These are phyloP conservation scores for Cyclaneusma minus DNA, from an alignment of 2,329 filamentous ascomycete genomes.

Conservation along the genomic window DNA sequence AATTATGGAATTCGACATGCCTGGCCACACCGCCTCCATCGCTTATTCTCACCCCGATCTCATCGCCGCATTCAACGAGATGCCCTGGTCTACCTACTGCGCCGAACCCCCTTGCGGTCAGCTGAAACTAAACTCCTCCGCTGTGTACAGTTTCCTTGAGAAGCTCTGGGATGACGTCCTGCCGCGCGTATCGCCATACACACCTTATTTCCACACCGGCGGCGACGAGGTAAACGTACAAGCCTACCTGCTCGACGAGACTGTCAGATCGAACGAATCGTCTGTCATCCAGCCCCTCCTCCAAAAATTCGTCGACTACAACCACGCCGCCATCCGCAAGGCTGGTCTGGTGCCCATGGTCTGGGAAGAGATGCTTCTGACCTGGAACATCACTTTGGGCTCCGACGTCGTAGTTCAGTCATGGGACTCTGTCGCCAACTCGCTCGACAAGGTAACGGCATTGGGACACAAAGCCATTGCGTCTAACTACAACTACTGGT, in stretches of 20 bases:
- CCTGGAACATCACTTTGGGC: slow-evolving; percentile 63
- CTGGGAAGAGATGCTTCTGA: slow-evolving; percentile 75
- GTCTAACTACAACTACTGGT: slow-evolving; percentile 68
- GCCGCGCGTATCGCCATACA: slow-evolving; percentile 53
- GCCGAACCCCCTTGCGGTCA: slow-evolving; percentile 50
- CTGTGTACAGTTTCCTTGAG: slow-evolving; percentile 56
- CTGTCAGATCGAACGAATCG: slow-evolving; percentile 49
- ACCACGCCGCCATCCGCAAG: slow-evolving; percentile 47
- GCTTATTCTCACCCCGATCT: slow-evolving; percentile 53
- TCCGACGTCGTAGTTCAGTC: slow-evolving; percentile 62
- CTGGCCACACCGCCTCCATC: slow-evolving; percentile 60
- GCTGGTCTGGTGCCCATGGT: slow-evolving; percentile 58
- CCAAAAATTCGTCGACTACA: slow-evolving; percentile 59
- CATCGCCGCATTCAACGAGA: slow-evolving; percentile 45
- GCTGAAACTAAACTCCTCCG: slow-evolving; percentile 59
- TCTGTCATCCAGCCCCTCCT: slow-evolving; percentile 57
- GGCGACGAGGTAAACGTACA: slow-evolving; percentile 77
- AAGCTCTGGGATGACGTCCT: slow-evolving; percentile 62
- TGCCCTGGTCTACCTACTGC: slow-evolving; percentile 43
- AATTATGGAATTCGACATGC: slow-evolving; percentile 67
- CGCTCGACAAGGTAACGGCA: slow-evolving; percentile 42
- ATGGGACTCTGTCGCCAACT: slow-evolving; percentile 53
- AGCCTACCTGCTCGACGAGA: slow-evolving; percentile 58
- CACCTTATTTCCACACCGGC: slow-evolving; percentile 70
- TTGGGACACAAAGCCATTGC: slow-evolving; percentile 57